Evolutionary conservation across 129 eudicot species (phyloP), one percentile per base, ranked within the genome.

Genomic region (Lactuca saligna): DNA sequence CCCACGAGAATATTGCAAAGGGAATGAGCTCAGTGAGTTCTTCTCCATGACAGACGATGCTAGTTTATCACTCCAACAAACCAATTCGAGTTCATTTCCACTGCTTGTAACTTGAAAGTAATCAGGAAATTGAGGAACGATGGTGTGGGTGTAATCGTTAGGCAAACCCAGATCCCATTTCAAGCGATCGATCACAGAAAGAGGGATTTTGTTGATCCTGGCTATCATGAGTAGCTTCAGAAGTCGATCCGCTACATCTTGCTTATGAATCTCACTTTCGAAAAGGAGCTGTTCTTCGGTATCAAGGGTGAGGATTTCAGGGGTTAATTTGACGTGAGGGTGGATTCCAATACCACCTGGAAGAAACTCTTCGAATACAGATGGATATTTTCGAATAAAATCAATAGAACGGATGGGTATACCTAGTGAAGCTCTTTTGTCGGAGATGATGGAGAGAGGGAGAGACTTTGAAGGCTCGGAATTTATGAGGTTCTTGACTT

Each of bases 141-240:
- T 1, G 11, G 29, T 69, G 15, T 86, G 53, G 20, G 69, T 63
- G 53, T 82, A 93, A 79, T 89, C 85, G 25, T 74, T 66, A 33
- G 95, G 95, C 74, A 93, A 78, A 49, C 98, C 97, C 41, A 93
- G 55, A 60, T 87, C 98, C 96, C 96, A 93, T 78, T 81, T 86
- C 31, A 93, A 61, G 9, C 61, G n/a, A 61, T 93, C 91, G 16
- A 93, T 49, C 12, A 89, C 62, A 25, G 58, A 29, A 49, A 93
- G 46, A 0, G 97, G 92, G 44, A 93, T 78, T 64, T 76, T 79
- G 46, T 81, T 79, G 32, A 84, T 56, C 70, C 83, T 79, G 63
- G 81, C 76, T 5, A 89, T 62, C 98, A 93, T 93, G 29, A 93
- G 61, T 6, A 93, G 61, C 83, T 87, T 93, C 76, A 93, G 72